phyloP scores from a whole-genome alignment of 495 filamentous ascomycete species.

The Penicillium flavigenum region DNA sequence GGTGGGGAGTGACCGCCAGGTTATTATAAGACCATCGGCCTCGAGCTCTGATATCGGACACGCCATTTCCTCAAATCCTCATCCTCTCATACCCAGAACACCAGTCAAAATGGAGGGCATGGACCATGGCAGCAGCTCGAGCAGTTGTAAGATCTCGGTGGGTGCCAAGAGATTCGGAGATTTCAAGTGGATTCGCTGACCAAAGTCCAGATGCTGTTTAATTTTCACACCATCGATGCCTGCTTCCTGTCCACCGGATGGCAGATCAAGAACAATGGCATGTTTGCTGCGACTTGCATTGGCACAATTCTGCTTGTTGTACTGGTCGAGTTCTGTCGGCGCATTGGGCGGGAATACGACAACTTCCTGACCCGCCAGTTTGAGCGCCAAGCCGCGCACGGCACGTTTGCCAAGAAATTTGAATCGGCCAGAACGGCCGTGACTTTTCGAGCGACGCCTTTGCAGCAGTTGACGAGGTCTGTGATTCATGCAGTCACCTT shows the following conservation, averaged over 20 bases:
- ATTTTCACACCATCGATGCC: slow-evolving; percentile 64
- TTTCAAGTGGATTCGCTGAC: not conserved
- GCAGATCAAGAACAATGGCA: slow-evolving; percentile 57
- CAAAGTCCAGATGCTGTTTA: slow-evolving; percentile 63
- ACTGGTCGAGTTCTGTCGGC: slow-evolving; percentile 59
- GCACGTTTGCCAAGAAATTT: slow-evolving; percentile 20
- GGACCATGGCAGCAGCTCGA: slow-evolving; percentile 16
- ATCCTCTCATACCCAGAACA: not conserved
- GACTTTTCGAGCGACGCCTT: slow-evolving; percentile 46
- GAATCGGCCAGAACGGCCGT: slow-evolving; percentile 10
- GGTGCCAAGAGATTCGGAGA: slow-evolving; percentile 19
- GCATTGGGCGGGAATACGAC: slow-evolving; percentile 57
- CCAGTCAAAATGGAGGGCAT: slow-evolving; percentile 19
- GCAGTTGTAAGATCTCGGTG: slow-evolving; percentile 29
- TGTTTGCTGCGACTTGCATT: slow-evolving; percentile 66
- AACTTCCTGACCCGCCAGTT: slow-evolving; percentile 48
- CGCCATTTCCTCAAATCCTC: not conserved
- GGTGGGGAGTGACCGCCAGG: slow-evolving; percentile 1
- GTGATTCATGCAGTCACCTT: slow-evolving; percentile 62
- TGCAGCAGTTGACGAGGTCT: slow-evolving; percentile 58
- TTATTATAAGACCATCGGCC: slow-evolving; percentile 13
- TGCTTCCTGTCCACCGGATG: slow-evolving; percentile 64
- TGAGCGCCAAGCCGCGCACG: slow-evolving; percentile 28
- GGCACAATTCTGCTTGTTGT: slow-evolving; percentile 62
- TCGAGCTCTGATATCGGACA: not conserved